A percentile compares a stretch with the other conserved stretches of the same genome.
Evolutionary conservation across 192 early-diverging fungal species (phyloP).

Genomic region (Umbelopsis sp.): DNA sequence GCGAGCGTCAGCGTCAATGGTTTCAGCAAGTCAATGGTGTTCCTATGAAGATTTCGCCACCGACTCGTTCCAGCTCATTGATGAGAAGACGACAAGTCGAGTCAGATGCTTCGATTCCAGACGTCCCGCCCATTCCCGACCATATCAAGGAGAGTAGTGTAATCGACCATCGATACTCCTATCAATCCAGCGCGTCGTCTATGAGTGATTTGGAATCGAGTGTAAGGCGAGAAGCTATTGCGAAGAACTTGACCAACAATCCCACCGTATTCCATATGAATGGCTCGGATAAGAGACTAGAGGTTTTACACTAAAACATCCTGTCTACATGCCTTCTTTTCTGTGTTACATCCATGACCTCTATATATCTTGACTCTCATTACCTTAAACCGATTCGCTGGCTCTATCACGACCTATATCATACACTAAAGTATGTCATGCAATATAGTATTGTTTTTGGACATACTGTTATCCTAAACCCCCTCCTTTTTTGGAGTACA

Average conservation of each 20-base stretch:
- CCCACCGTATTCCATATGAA: conserved; percentile 17
- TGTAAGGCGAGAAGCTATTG: conserved; percentile 1
- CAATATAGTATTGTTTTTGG: background rate
- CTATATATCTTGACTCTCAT: background rate
- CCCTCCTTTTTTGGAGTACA: too few relatives aligned
- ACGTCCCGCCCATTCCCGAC: conserved; percentile 7
- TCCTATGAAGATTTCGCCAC: background rate
- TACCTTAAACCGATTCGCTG: too few relatives aligned
- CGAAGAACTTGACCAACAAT: background rate
- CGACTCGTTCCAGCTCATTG: conserved; percentile 9
- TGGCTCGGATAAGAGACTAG: conserved; percentile 8
- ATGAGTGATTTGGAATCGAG: conserved; percentile 3
- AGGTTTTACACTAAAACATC: background rate
- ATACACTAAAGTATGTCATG: background rate
- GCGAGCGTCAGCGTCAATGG: conserved; percentile 20
- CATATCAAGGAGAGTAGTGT: background rate
- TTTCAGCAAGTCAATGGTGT: conserved; percentile 6
- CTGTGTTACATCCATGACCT: background rate
- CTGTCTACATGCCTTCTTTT: background rate
- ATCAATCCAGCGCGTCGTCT: conserved; percentile 9
- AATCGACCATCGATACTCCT: conserved; percentile 9
- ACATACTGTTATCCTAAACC: background rate
- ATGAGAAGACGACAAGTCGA: background rate
- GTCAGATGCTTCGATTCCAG: background rate
- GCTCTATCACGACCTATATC: background rate